Evolutionary conservation across 306 rosid species (phyloP), one percentile per base, ranked within the genome.

Genomic region (Albizia julibrissin): DNA sequence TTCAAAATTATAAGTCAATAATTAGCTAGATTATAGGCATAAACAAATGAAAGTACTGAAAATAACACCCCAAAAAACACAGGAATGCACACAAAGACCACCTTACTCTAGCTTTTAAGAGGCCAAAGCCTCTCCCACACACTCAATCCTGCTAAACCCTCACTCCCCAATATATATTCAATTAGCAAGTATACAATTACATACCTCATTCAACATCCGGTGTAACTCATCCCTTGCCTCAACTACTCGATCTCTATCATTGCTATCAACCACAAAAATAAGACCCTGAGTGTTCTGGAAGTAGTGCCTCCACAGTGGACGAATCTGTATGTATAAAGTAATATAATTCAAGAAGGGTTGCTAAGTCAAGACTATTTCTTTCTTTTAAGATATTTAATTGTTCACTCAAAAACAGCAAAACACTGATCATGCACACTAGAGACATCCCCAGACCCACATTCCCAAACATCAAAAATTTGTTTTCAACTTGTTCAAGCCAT

Each of bases 161-260:
- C 61, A 54, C 26, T 54, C 59, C 59, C 59, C 26, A 21, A 21
- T 19, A 19, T 21, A 54, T 54, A 21, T 54, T 21, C 61, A 54
- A 54, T 12, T 54, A 54, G 61, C 8, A 10, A 42, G 75, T 22
- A 27, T 50, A 59, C 42, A 59, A 59, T 65, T 10, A 66, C 31
- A 66, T 90, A 91, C 98, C 97, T 93, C 98, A 82, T 95, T 95
- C 92, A 95, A 87, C 98, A 95, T 95, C 84, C 98, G 85, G 88
- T 95, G 98, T 90, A 95, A 88, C 84, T 95, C 98, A 89, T 95
- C 98, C 87, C 97, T 93, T 77, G 98, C 98, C 89, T 95, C 98
- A 59, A 93, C 94, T 80, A 91, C 91, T 69, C 98, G 92, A 86
- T 93, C 98, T 85, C 97, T 91, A 65, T 95, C 98, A 81, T 95